These are phyloP conservation scores for Microdochium bolleyi DNA, from an alignment of 2,329 filamentous ascomycete genomes.

Conservation along the genomic window DNA sequence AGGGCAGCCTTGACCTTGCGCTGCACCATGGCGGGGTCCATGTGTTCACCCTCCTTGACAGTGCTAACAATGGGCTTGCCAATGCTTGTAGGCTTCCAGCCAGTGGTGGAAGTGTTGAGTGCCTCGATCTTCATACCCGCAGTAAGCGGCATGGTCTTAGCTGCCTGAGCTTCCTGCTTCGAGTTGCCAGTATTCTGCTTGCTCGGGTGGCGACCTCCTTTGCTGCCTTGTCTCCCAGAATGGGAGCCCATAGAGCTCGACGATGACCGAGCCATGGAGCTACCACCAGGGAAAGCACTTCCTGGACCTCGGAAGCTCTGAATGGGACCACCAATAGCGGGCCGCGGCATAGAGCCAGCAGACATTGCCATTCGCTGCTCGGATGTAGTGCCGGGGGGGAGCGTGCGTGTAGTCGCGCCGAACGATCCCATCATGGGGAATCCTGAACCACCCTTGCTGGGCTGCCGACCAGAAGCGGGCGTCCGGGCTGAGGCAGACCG, in stretches of 20 bases:
- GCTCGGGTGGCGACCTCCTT: constrained; percentile 54
- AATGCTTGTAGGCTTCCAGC: constrained; percentile 84
- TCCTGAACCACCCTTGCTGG: constrained; percentile 42
- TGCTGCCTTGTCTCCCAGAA: constrained; percentile 63
- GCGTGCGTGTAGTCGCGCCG: constrained; percentile 37
- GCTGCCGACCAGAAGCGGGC: constrained; percentile 39
- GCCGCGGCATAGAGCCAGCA: constrained; percentile 40
- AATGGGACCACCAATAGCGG: constrained; percentile 42
- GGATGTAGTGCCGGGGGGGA: constrained; percentile 72
- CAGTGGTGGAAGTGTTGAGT: constrained; percentile 61
- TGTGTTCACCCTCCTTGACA: constrained; percentile 43
- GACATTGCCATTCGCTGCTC: constrained; percentile 66
- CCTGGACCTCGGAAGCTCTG: constrained; percentile 54
- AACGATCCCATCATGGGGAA: constrained; percentile 66
- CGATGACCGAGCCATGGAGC: constrained; percentile 57
- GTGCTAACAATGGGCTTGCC: constrained; percentile 32
- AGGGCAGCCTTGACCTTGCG: constrained; percentile 96
- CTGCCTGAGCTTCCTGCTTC: constrained; percentile 59
- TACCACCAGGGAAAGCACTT: constrained; percentile 53
- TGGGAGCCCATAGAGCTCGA: constrained; percentile 51
- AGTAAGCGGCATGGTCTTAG: constrained; percentile 89
- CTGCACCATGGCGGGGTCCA: constrained; percentile 91
- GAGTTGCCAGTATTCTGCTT: constrained; percentile 48
- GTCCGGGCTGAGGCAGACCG: constrained; percentile 57
- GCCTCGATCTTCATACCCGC: constrained; percentile 74